These are phyloP conservation scores for Rhynchosporium graminicola DNA, from an alignment of 2,329 filamentous ascomycete genomes.

Conservation along the genomic window DNA sequence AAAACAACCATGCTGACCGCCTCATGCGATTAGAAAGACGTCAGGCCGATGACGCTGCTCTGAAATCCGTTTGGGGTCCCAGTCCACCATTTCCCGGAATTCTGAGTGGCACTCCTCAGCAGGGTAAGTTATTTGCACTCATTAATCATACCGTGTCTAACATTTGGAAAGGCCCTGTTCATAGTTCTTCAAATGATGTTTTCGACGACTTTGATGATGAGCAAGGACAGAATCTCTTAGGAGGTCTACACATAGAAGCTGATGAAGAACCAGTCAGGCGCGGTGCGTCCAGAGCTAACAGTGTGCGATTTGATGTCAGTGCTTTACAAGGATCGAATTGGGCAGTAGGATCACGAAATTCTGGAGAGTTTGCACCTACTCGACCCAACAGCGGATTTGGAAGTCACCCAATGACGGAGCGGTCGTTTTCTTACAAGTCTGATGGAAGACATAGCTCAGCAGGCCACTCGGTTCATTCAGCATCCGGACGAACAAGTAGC, in stretches of 20 bases:
- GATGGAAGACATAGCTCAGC: constrained; percentile 93
- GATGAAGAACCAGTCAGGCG: constrained; percentile 85
- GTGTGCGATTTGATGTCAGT: constrained; percentile 95
- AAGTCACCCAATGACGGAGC: constrained; percentile 80
- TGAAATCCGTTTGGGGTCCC: constrained; percentile 89
- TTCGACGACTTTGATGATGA: constrained; percentile 88
- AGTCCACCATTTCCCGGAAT: constrained; percentile 89
- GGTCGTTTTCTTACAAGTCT: constrained; percentile 90
- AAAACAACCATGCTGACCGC: constrained; percentile 63
- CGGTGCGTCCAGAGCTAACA: constrained; percentile 91
- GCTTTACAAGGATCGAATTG: constrained; percentile 86
- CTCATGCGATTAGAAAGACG: constrained; percentile 64
- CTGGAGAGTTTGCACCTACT: constrained; percentile 76
- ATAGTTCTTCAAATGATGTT: constrained; percentile 77
- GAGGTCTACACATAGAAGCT: constrained; percentile 79
- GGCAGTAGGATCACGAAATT: constrained; percentile 79
- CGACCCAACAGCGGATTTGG: constrained; percentile 80
- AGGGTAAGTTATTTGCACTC: constrained; percentile 61
- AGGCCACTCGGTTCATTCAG: constrained; percentile 79
- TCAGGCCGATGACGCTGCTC: constrained; percentile 65
- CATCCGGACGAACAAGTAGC: constrained; percentile 82
- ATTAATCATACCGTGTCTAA: not conserved
- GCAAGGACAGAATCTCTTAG: constrained; percentile 76
- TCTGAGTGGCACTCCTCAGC: constrained; percentile 78
- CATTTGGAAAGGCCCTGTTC: constrained; percentile 66